Evolutionary conservation across 305 asterid genomes (phyloP).

Genomic region (Ilex paraguariensis): DNA sequence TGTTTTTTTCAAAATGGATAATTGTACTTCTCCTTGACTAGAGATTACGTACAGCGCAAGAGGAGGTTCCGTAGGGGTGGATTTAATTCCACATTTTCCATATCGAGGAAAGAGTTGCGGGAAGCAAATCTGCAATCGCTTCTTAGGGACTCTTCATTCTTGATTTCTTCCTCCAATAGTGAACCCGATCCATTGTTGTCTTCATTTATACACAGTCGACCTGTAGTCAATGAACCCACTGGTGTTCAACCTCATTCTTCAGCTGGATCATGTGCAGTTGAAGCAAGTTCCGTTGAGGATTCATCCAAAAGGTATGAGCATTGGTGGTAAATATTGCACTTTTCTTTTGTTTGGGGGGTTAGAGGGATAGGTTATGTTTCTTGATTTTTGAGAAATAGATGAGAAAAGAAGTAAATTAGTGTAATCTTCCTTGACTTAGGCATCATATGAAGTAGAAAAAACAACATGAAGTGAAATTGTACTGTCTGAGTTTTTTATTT

Average conservation of each 20-base stretch:
- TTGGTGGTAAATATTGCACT: neutral
- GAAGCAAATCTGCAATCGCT: constrained; percentile 66
- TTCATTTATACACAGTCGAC: constrained; percentile 58
- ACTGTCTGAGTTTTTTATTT: too few species aligned
- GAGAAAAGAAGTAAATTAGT: too few species aligned
- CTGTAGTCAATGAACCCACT: constrained; percentile 36
- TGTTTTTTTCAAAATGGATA: too few species aligned
- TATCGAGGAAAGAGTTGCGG: constrained; percentile 54
- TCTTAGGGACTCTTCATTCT: constrained; percentile 47
- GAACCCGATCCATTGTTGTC: constrained; percentile 65
- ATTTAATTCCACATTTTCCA: constrained; percentile 39
- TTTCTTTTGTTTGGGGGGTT: neutral
- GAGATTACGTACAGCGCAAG: constrained; percentile 60
- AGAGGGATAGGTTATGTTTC: neutral
- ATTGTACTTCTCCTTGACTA: constrained; percentile 38
- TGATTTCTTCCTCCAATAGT: constrained; percentile 36
- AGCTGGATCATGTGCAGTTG: constrained; percentile 23
- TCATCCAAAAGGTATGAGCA: constrained; percentile 36
- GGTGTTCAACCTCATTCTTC: constrained; percentile 32
- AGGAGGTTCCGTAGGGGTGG: constrained; percentile 57
- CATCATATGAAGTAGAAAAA: too few species aligned
- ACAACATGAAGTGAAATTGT: too few species aligned
- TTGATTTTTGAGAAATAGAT: neutral
- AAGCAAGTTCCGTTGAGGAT: constrained; percentile 27
- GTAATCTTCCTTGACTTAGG: too few species aligned